phyloP scores from a whole-genome alignment of 164 flowering plant species.

The Malania oleifera region DNA sequence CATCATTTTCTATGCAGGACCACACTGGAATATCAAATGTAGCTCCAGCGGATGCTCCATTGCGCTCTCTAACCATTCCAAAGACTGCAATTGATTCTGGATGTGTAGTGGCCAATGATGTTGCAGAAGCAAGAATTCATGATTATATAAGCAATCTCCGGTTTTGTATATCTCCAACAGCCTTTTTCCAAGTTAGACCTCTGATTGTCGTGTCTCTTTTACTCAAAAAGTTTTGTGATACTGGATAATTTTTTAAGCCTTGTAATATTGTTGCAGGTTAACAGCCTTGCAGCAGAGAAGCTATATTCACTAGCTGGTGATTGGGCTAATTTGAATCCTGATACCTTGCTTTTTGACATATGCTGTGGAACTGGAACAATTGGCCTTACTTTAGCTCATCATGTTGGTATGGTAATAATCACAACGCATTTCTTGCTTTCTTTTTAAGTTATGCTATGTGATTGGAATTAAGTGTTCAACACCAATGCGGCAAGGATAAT shows the following conservation, averaged over 20 bases:
- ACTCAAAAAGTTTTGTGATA: neutral
- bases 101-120: conserved; percentile 14
- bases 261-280: conserved; percentile 35
- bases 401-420: conserved; percentile 90
- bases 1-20: conserved; percentile 54
- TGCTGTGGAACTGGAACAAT: conserved; percentile 98
- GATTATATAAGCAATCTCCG: conserved; percentile 69
- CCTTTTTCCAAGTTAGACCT: conserved; percentile 76
- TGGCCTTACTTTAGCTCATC: conserved; percentile 90
- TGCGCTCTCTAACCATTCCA: conserved; percentile 47
- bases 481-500: neutral
- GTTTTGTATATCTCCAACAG: conserved; percentile 89
- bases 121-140: conserved; percentile 62
- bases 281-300: conserved; percentile 72
- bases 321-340: conserved; percentile 89
- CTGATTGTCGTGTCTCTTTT: neutral
- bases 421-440: conserved; percentile 3
- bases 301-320: conserved; percentile 89
- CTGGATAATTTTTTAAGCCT: neutral
- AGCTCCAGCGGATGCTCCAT: conserved; percentile 87
- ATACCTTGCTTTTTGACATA: conserved; percentile 89
- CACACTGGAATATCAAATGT: conserved; percentile 93
- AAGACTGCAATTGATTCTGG: conserved; percentile 23
- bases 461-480: neutral
- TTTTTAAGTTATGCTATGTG: neutral